Base-by-base conservation (phyloP, 352 stramenopile species). In the Plasmopara muralis region DNA sequence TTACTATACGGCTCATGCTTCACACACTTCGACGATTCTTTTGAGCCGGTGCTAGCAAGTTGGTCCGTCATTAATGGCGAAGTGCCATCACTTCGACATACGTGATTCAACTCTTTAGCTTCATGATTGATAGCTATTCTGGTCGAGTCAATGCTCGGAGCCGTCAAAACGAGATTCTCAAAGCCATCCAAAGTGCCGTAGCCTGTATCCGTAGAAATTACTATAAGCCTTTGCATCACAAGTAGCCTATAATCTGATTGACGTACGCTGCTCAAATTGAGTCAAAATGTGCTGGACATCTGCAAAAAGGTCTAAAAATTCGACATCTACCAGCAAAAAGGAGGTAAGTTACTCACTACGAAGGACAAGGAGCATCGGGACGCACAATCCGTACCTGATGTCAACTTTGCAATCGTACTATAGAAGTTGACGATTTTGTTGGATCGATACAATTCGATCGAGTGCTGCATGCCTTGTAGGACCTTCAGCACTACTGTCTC, bases 371-470 rank as follows among this genome's bases (percentile, higher is more conserved):
- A 35, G 6, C 31, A 35, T 6, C 1, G 31, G 2, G 4, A 5
- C 5, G 31, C 31, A 35, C 31, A 41, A 18, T 43, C 37, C 40
- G 42, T 65, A 82, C 72, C 69, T 66, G 66, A 60, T 15, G 56
- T 72, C 40, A 62, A 42, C 12, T 63, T 62, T 58, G 58, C 55
- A 33, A 82, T 55, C 16, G 56, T 62, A 6, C 47, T 18, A 40
- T 65, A 77, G 44, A 82, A 82, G 15, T 50, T 54, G 42, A 71
- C 60, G 33, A 77, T 47, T 48, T 69, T 74, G 43, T 63, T 71
- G 13, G 50, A 50, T n/a, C 55, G 60, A 35, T 82, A 82, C 33
- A 82, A 41, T 8, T 66, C 42, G 18, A 79, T 65, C 8, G 51
- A 72, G 20, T 62, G 49, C 9, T 75, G 60, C 66, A 82, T 79